Base-by-base conservation (phyloP, 352 stramenopile genomes). In the Elongisporangium prolatum region DNA sequence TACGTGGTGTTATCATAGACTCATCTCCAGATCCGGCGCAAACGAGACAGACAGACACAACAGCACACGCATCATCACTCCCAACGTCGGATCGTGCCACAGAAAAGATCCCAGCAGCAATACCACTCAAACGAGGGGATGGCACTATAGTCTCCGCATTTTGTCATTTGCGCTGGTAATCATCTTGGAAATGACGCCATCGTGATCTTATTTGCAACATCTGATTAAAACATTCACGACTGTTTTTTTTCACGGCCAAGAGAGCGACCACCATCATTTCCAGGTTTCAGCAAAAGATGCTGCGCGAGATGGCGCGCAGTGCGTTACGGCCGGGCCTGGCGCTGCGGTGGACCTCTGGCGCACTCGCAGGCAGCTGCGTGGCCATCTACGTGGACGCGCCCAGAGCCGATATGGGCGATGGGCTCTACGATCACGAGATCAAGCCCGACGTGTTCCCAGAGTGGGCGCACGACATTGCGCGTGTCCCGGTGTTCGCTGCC, bases 341-440 rank as follows among this genome's bases (percentile, higher is more conserved):
- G 59, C 65, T 44, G 34, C 34, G 34, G 10, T 44, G 9, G 61
- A 64, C 49, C 20, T 38, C 34, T 9, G 34, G 34, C 34, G 34
- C 34, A 13, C 34, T 44, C 10, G 34, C 4, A 13, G 34, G 34
- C 34, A 44, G 34, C 34, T 44, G 34, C 6, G 55, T 63, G 1
- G 68, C 78, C 16, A 64, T 93, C 22, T 86, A 77, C 48, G 64
- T 89, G 60, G 85, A 94, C 54, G 72, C 82, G 22, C 80, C 80
- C 7, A 58, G 67, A 24, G 79, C 67, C 24, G 85, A 94, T 59
- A 38, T 67, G 20, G 73, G 68, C 21, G 80, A 90, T 56, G 83
- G 72, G 24, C 47, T 50, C 47, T 91, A 83, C 63, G 57, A 68
- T 44, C 47, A 63, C 17, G 56, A 52, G 4, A 62, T 64, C 18